Conservation (phyloP, 176 grass and related monocot genomes). For the Echinochloa phyllopogon region DNA sequence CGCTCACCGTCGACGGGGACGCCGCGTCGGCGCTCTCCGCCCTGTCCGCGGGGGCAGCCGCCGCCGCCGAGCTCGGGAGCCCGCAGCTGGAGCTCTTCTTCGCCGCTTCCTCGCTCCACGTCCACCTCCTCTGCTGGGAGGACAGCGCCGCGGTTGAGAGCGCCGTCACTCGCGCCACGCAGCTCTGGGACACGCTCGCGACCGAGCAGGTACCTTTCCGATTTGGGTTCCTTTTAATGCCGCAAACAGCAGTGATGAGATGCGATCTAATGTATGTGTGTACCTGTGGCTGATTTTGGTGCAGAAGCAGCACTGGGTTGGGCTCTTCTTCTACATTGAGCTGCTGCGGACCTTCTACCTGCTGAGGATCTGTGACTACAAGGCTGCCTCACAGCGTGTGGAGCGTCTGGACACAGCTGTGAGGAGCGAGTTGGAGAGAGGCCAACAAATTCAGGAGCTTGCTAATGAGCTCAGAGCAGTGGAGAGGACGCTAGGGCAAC, state of each 20-base stretch:
- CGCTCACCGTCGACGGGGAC: conserved; percentile 72
- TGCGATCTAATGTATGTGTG: not conserved
- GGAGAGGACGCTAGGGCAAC: conserved; percentile 52
- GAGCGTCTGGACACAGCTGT: conserved; percentile 71
- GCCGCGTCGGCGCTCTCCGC: conserved; percentile 66
- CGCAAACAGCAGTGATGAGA: not conserved
- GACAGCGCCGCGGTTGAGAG: conserved; percentile 59
- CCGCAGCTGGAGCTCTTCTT: conserved; percentile 96
- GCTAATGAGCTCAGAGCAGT: conserved; percentile 58
- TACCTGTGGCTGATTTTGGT: conserved; percentile 15
- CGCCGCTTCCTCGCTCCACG: conserved; percentile 74
- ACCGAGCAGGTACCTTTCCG: conserved; percentile 55
- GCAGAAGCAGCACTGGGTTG: conserved; percentile 73
- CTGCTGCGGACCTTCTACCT: conserved; percentile 87
- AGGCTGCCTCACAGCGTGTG: conserved; percentile 64
- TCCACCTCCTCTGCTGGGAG: conserved; percentile 87
- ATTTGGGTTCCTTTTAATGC: not conserved
- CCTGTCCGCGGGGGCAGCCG: conserved; percentile 49
- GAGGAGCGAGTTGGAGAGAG: conserved; percentile 71
- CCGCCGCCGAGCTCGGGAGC: conserved; percentile 64
- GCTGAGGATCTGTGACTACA: conserved; percentile 88
- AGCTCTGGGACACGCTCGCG: conserved; percentile 71
- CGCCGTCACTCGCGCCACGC: conserved; percentile 44
- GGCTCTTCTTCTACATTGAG: conserved; percentile 91
- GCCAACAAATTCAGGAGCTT: conserved; percentile 51